Percentiles rank a stretch among this genome's conserved stretches.
Evolutionary conservation across 2,329 filamentous ascomycete genomes (phyloP).

Genomic region (Colletotrichum sansevieriae): DNA sequence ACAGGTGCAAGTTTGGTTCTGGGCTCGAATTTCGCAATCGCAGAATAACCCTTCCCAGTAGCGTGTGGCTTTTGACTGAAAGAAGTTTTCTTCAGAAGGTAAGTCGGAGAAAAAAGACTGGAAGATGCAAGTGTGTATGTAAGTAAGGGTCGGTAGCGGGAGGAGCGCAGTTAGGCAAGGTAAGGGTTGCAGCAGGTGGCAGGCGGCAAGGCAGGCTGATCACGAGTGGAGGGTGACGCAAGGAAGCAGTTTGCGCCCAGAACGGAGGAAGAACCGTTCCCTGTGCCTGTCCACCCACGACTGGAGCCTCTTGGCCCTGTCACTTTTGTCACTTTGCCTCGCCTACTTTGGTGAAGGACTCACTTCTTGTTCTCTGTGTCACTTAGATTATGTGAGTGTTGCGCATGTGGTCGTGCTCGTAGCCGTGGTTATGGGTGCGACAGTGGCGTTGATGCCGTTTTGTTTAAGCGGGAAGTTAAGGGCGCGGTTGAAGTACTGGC

Average conservation of each 20-base stretch:
- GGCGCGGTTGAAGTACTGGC: too few relatives aligned
- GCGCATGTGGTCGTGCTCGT: background rate
- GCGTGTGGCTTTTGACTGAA: background rate
- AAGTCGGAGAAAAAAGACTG: constrained; percentile 10
- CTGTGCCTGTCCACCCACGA: constrained; percentile 11
- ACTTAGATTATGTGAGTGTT: background rate
- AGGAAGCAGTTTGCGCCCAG: constrained; percentile 36
- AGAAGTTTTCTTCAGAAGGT: background rate
- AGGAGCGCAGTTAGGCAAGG: constrained; percentile 22
- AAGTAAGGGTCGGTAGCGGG: constrained; percentile 12
- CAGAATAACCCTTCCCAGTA: background rate
- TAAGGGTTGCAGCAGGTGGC: constrained; percentile 25
- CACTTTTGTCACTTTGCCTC: constrained; percentile 28
- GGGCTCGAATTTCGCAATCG: constrained; percentile 3
- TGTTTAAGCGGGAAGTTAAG: background rate
- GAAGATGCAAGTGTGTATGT: constrained; percentile 28
- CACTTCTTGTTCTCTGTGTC: constrained; percentile 6
- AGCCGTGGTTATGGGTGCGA: background rate
- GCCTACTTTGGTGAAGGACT: constrained; percentile 25
- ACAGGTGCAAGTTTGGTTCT: background rate
- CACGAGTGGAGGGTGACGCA: constrained; percentile 40
- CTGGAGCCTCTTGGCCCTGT: constrained; percentile 13
- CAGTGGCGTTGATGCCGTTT: background rate
- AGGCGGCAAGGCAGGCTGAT: constrained; percentile 29
- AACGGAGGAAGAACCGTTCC: constrained; percentile 2